phyloP scores from a whole-genome alignment of 2,329 filamentous ascomycete species.

The Sporothrix luriei region DNA sequence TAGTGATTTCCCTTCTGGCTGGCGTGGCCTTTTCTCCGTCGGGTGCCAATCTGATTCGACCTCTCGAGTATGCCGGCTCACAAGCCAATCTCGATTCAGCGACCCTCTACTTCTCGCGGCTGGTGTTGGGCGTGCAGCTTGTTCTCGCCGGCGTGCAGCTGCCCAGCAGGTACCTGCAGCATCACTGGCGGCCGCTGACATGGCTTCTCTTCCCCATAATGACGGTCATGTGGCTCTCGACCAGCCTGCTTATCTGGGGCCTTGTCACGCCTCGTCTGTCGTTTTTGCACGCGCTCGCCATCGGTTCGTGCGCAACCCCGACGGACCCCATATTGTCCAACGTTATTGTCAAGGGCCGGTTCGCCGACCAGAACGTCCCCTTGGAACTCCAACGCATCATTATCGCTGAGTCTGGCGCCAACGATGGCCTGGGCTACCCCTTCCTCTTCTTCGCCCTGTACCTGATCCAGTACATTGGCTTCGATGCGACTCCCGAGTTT shows the following conservation, averaged over 20 bases:
- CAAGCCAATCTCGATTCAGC: conserved; percentile 65
- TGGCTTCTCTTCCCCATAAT: conserved; percentile 82
- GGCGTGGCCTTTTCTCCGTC: conserved; percentile 78
- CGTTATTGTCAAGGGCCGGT: conserved; percentile 76
- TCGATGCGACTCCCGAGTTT: conserved; percentile 56
- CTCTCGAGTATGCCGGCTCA: conserved; percentile 69
- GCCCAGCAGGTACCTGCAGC: conserved; percentile 76
- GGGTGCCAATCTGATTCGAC: conserved; percentile 74
- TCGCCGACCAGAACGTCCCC: conserved; percentile 88
- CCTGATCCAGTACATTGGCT: conserved; percentile 72
- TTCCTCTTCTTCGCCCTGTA: conserved; percentile 86
- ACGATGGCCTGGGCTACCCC: conserved; percentile 86
- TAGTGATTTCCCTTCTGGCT: conserved; percentile 80
- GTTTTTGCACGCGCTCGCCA: conserved; percentile 76
- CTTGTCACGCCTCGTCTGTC: conserved; percentile 67
- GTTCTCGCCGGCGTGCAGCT: conserved; percentile 87
- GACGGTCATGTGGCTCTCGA: conserved; percentile 82
- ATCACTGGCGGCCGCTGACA: conserved; percentile 74
- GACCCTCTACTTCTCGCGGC: conserved; percentile 80
- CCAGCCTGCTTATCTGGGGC: conserved; percentile 76
- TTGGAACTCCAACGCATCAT: conserved; percentile 78
- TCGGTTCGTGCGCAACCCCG: conserved; percentile 87
- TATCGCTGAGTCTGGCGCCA: conserved; percentile 80
- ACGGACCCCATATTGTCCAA: conserved; percentile 88
- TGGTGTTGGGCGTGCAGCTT: conserved; percentile 88